phyloP scores from a whole-genome alignment of 257 asterid genomes.

The Anisodus acutangulus region DNA sequence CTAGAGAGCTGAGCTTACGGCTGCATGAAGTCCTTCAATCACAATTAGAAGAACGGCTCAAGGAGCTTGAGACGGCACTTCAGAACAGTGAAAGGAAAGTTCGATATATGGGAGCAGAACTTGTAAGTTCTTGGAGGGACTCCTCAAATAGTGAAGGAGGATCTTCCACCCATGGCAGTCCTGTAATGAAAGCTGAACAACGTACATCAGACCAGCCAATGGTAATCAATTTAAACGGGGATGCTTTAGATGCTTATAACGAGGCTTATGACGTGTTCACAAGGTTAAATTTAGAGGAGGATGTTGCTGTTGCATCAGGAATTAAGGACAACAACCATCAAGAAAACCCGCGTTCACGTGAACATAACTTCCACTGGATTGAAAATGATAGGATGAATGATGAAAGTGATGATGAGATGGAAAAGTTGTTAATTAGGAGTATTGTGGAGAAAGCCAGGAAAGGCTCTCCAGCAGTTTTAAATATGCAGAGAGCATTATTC shows the following conservation, averaged over 20 bases:
- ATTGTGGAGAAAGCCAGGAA: conserved; percentile 81
- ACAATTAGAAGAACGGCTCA: conserved; percentile 67
- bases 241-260: conserved; percentile 61
- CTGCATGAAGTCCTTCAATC: conserved; percentile 85
- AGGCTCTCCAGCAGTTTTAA: conserved; percentile 87
- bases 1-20: conserved; percentile 75
- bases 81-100: conserved; percentile 61
- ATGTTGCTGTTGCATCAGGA: conserved; percentile 35
- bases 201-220: conserved; percentile 53
- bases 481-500: conserved; percentile 70
- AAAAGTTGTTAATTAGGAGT: conserved; percentile 74
- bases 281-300: conserved; percentile 59
- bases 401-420: conserved; percentile 72
- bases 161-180: conserved; percentile 50
- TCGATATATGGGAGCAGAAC: conserved; percentile 45
- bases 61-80: conserved; percentile 80
- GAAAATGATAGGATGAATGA: conserved; percentile 34
- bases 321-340: conserved; percentile 28
- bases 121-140: conserved; percentile 39
- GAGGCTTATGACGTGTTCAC: conserved; percentile 62
- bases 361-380: conserved; percentile 31
- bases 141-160: conserved; percentile 40
- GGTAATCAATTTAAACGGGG: conserved; percentile 63
- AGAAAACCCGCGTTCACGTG: conserved; percentile 31
- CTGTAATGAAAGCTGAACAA: conserved; percentile 35